A percentile compares a stretch with the other conserved stretches of the same genome.
phyloP scores from a whole-genome alignment of 2,329 filamentous ascomycete genomes.

The Teratosphaeria gauchensis region DNA sequence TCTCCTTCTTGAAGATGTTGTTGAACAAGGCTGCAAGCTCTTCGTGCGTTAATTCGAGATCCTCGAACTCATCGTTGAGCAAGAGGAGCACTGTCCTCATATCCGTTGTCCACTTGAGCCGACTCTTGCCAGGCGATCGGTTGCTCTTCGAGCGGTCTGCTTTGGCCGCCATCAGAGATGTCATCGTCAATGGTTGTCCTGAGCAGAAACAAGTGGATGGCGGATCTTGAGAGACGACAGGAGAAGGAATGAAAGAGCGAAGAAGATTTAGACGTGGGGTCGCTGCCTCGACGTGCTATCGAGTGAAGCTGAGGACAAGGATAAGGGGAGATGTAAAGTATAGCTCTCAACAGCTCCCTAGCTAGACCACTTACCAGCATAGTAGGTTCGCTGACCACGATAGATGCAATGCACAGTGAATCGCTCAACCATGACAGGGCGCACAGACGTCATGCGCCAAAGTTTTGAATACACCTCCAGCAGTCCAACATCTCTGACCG shows the following conservation, averaged over 20 bases:
- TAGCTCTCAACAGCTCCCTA: too few relatives aligned
- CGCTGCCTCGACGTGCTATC: too few relatives aligned
- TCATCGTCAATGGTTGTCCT: background rate
- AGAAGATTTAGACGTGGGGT: too few relatives aligned
- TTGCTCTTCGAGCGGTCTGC: background rate
- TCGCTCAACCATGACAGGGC: too few relatives aligned
- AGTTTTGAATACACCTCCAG: too few relatives aligned
- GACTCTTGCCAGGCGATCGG: background rate
- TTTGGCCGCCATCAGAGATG: background rate
- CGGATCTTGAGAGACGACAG: background rate
- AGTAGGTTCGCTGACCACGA: too few relatives aligned
- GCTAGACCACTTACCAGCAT: too few relatives aligned
- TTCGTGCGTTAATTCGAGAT: background rate
- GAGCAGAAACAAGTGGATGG: background rate
- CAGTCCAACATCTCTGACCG: too few relatives aligned
- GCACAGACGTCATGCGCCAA: too few relatives aligned
- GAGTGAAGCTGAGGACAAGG: too few relatives aligned
- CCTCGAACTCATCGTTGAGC: background rate
- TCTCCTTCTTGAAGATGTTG: background rate
- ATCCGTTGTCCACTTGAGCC: background rate
- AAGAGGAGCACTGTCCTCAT: background rate
- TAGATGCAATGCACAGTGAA: too few relatives aligned
- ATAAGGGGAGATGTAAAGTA: too few relatives aligned
- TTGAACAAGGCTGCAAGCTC: background rate
- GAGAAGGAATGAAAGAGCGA: background rate